Percentiles rank a stretch among this genome's conserved stretches.
These are phyloP conservation scores for Petunia secreta DNA, from an alignment of 257 asterid genomes.

Conservation along the genomic window DNA sequence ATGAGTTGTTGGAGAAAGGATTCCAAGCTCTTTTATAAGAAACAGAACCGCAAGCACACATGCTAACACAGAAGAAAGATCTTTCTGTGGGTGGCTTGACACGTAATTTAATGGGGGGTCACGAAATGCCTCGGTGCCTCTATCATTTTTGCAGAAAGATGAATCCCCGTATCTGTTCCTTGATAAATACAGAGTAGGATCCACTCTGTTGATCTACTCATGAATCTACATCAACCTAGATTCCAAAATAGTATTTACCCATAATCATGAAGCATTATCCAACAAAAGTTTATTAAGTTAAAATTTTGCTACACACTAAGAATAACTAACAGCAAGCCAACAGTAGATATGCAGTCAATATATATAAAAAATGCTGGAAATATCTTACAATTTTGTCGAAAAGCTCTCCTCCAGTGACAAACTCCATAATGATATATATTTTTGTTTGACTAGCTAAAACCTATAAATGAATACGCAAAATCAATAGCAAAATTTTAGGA, in stretches of 20 bases:
- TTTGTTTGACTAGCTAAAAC: conserved; percentile 77
- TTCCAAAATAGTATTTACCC: background rate
- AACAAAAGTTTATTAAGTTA: background rate
- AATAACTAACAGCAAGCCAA: background rate
- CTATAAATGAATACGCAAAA: conserved; percentile 37
- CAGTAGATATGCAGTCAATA: conserved; percentile 15
- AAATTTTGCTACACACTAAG: background rate
- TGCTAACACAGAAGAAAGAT: conserved; percentile 3
- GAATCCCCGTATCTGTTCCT: background rate
- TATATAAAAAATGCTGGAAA: conserved; percentile 19
- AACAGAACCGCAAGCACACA: background rate
- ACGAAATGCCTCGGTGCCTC: background rate
- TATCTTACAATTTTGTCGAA: conserved; percentile 78
- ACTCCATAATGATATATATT: conserved; percentile 81
- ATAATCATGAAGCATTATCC: conserved; percentile 8
- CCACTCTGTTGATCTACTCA: background rate
- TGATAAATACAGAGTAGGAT: background rate
- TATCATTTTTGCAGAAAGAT: background rate
- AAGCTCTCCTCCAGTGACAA: conserved; percentile 89
- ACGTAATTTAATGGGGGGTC: background rate
- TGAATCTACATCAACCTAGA: background rate
- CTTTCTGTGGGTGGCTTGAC: background rate
- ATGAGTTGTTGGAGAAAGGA: background rate
- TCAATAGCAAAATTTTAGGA: background rate
- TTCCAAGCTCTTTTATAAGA: background rate